These are phyloP conservation scores for Ophiorrhiza pumila DNA, from an alignment of 257 asterid species.

Conservation along the genomic window DNA sequence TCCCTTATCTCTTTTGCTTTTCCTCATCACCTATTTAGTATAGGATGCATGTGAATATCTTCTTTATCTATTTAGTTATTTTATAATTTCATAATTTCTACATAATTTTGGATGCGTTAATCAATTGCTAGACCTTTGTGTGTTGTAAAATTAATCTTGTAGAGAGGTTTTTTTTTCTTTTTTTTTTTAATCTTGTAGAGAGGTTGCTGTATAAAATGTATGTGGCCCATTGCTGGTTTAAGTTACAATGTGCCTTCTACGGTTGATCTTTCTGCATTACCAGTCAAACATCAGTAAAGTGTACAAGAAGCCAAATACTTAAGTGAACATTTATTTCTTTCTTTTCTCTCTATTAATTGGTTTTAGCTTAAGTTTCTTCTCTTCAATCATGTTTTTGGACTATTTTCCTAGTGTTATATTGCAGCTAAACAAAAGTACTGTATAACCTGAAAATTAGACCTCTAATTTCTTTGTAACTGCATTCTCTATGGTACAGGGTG, in stretches of 20 bases:
- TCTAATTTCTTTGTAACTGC: constrained; percentile 40
- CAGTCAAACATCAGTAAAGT: neutral
- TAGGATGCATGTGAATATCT: neutral
- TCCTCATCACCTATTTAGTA: neutral
- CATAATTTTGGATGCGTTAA: no score
- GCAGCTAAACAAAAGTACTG: neutral
- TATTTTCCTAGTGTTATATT: neutral
- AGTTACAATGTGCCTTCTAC: neutral
- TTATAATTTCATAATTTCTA: no score
- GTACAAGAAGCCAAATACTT: neutral
- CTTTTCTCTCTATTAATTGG: neutral
- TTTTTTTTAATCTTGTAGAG: neutral
- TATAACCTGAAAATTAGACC: constrained; percentile 14
- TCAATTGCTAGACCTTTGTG: no score
- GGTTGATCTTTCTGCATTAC: neutral
- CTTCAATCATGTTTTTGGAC: no score
- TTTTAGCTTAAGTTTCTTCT: neutral
- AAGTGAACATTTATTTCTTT: neutral
- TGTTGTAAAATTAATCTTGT: no score
- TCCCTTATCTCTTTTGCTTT: neutral
- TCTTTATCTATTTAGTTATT: neutral
- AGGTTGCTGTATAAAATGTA: neutral
- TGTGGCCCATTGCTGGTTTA: neutral
- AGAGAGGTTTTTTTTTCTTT: neutral
- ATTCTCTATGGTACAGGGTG: constrained; percentile 85